These are phyloP conservation scores for Sechiopsis laciniata DNA, from an alignment of 306 rosid species.

Conservation along the genomic window DNA sequence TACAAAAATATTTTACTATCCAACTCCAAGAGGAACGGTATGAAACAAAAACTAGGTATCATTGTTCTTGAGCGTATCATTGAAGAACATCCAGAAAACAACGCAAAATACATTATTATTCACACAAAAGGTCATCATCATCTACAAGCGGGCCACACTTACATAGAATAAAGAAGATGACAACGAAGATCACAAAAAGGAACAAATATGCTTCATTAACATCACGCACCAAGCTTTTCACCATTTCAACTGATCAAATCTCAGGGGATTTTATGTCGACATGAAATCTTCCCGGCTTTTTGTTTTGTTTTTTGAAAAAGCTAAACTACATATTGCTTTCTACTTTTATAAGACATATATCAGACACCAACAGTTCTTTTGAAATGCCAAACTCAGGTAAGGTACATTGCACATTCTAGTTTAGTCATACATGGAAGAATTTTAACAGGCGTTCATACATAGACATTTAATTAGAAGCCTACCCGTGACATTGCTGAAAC, in stretches of 20 bases:
- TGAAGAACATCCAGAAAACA: neutral
- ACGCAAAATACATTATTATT: neutral
- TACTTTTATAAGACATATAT: neutral
- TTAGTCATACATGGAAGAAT: neutral
- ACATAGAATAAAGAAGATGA: neutral
- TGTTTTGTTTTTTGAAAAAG: neutral
- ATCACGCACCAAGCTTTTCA: neutral
- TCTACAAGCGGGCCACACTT: neutral
- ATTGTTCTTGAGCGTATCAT: neutral
- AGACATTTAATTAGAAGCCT: conserved; percentile 15
- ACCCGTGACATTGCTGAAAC: conserved; percentile 99
- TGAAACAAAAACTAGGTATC: neutral
- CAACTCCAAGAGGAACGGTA: neutral
- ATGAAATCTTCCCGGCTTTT: neutral
- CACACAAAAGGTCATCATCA: neutral
- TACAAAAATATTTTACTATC: neutral
- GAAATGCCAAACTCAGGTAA: neutral
- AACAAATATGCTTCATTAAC: neutral
- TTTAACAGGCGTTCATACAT: neutral
- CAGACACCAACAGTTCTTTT: neutral
- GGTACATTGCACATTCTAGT: neutral
- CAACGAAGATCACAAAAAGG: conserved; percentile 4
- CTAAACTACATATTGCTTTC: neutral
- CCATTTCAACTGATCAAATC: conserved; percentile 2
- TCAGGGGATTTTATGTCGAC: neutral